Conservation (phyloP, 768 basidiomycete genomes). For the Sporobolomyces phaffii region DNA sequence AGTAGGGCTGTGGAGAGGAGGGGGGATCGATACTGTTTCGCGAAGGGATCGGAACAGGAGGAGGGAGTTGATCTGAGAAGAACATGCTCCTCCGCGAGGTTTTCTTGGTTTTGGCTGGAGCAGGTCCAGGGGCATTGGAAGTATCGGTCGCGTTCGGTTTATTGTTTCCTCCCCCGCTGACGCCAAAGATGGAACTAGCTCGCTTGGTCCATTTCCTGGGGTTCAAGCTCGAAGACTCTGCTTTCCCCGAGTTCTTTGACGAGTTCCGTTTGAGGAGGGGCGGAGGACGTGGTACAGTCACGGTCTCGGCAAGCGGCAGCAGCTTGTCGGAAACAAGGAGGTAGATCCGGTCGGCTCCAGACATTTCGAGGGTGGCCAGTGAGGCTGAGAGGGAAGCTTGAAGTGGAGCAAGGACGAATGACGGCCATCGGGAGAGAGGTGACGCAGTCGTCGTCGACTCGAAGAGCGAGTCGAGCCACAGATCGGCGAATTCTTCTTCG, state of each 20-base stretch:
- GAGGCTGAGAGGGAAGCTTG: neutral
- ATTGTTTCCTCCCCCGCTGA: neutral
- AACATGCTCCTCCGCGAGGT: neutral
- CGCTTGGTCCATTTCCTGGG: slow-evolving; percentile 1
- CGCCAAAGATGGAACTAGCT: slow-evolving; percentile 5
- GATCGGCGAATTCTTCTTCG: slow-evolving; percentile 25
- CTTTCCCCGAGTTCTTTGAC: neutral
- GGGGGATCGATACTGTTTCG: neutral
- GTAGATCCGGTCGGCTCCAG: neutral
- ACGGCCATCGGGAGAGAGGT: slow-evolving; percentile 4
- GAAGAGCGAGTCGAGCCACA: slow-evolving; percentile 25
- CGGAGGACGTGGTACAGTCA: neutral
- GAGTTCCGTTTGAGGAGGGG: neutral
- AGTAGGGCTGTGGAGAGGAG: neutral
- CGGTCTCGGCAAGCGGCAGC: neutral
- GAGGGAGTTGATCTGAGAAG: neutral
- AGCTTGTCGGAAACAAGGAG: neutral
- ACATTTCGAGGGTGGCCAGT: neutral
- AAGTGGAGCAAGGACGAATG: slow-evolving; percentile 5
- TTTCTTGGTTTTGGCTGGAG: neutral
- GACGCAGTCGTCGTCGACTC: neutral
- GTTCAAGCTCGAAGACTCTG: neutral
- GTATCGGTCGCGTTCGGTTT: neutral
- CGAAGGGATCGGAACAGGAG: slow-evolving; percentile 1
- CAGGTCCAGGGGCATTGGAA: neutral